Evolutionary conservation across 768 basidiomycete species (phyloP).

Genomic region (Lentinula boryana): DNA sequence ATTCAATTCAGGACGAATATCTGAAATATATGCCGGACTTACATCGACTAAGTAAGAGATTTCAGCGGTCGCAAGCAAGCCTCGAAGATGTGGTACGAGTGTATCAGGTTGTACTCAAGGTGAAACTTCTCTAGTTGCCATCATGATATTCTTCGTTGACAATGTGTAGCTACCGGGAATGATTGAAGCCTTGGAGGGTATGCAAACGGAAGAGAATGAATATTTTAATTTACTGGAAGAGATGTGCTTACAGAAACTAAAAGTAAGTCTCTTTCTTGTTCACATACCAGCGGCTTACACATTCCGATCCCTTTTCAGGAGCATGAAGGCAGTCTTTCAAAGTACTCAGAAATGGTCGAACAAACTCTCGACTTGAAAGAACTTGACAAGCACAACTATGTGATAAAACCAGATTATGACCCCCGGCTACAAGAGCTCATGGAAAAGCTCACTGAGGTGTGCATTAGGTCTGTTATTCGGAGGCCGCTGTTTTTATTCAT

Average conservation of each 20-base stretch:
- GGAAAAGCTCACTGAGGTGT: conserved; percentile 53
- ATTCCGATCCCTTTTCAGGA: conserved; percentile 37
- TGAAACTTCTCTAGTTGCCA: not conserved
- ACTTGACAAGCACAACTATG: conserved; percentile 78
- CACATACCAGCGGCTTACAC: not conserved
- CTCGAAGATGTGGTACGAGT: conserved; percentile 95
- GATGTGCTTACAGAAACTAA: conserved; percentile 55
- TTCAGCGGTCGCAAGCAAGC: conserved; percentile 76
- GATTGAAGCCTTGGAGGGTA: conserved; percentile 53
- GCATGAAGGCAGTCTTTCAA: conserved; percentile 53
- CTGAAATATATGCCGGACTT: conserved; percentile 93
- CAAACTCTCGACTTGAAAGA: conserved; percentile 89
- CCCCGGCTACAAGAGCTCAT: conserved; percentile 63
- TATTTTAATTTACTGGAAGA: conserved; percentile 54
- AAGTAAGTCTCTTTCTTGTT: conserved; percentile 30
- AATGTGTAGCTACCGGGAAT: conserved; percentile 64
- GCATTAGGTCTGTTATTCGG: conserved; percentile 3
- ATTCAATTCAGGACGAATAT: conserved; percentile 65
- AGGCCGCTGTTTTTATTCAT: not conserved
- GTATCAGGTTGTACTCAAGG: conserved; percentile 85
- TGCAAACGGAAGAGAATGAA: conserved; percentile 39
- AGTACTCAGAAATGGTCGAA: conserved; percentile 93
- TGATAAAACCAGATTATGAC: conserved; percentile 92
- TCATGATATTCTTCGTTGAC: not conserved
- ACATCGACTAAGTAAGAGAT: conserved; percentile 85